These are phyloP conservation scores for Apiotrichum mycotoxinovorans DNA, from an alignment of 1,284 basidiomycete species.

Conservation along the genomic window DNA sequence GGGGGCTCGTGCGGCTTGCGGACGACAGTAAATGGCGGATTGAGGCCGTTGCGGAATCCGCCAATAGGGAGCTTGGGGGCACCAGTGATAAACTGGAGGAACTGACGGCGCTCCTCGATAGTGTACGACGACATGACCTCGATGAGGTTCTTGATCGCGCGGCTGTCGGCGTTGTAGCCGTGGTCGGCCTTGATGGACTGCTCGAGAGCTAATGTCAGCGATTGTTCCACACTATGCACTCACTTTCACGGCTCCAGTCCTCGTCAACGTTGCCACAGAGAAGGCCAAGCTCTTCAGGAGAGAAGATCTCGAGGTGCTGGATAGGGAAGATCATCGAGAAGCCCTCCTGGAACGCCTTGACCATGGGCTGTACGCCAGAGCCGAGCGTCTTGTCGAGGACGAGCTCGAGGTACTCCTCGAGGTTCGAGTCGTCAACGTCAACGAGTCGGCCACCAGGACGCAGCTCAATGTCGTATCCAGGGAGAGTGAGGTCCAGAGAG, in stretches of 20 bases:
- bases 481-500: constrained; percentile 90
- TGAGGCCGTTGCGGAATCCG: constrained; percentile 83
- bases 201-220: constrained; percentile 62
- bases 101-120: constrained; percentile 69
- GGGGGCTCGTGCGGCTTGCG: constrained; percentile 92
- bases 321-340: constrained; percentile 95
- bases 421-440: constrained; percentile 76
- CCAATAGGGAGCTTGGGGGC: constrained; percentile 92
- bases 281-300: constrained; percentile 87
- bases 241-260: constrained; percentile 87
- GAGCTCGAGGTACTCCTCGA: constrained; percentile 79
- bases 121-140: constrained; percentile 83
- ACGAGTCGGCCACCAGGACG: constrained; percentile 74
- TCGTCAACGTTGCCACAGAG: constrained; percentile 93
- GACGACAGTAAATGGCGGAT: constrained; percentile 92
- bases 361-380: constrained; percentile 67
- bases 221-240: constrained; percentile 37
- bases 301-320: constrained; percentile 82
- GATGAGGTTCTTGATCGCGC: constrained; percentile 79
- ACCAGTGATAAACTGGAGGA: constrained; percentile 95
- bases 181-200: constrained; percentile 95
- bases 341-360: constrained; percentile 79
- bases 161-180: constrained; percentile 92
- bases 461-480: constrained; percentile 89
- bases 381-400: constrained; percentile 74